Evolutionary conservation across 2,329 filamentous ascomycete genomes (phyloP), one percentile per base, ranked within the genome.

Genomic region (Trichoderma aggressivum): DNA sequence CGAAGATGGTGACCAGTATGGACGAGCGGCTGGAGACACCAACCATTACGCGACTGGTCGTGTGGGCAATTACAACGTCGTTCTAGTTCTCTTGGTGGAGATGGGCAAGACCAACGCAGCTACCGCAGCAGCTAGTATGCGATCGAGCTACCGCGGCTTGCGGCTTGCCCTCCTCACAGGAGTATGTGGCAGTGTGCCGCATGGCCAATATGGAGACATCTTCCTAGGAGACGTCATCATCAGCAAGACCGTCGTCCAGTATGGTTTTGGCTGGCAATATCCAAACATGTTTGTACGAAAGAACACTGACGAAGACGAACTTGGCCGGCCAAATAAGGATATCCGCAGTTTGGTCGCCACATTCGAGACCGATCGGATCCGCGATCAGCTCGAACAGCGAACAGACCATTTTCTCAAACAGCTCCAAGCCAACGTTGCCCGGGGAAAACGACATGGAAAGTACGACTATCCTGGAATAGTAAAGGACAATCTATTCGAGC

Each of bases 161-260:
- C 76, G 75, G 30, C 72, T 84, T 0, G 79, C 72, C 0, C 24
- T 85, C 0, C 56, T 84, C 0, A 79, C 80, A 2, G 82, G 82
- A 0, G 74, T 84, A 2, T 84, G 81, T 68, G 82, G 81, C 4
- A 81, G 77, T 24, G 74, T 78, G 3, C 81, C 81, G 4, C 34
- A 53, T 7, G 14, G 26, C 8, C 24, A 11, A 47, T 24, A 67
- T 16, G 32, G 34, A 8, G 76, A 78, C 53, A 74, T 77, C 12
- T 18, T 78, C 2, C 73, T 81, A 0, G 78, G 80, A 7, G 78
- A 81, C 47, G 77, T 81, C 0, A 70, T 80, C 16, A 74, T 81
- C 50, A 79, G 78, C 58, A 75, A 74, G 3, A 71, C 60, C 1
- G 34, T 81, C 12, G 28, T 80, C 3, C 74, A 79, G 69, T 77